Evolutionary conservation across 164 flowering plant genomes (phyloP), one percentile per base, ranked within the genome.

Genomic region (Houttuynia cordata): DNA sequence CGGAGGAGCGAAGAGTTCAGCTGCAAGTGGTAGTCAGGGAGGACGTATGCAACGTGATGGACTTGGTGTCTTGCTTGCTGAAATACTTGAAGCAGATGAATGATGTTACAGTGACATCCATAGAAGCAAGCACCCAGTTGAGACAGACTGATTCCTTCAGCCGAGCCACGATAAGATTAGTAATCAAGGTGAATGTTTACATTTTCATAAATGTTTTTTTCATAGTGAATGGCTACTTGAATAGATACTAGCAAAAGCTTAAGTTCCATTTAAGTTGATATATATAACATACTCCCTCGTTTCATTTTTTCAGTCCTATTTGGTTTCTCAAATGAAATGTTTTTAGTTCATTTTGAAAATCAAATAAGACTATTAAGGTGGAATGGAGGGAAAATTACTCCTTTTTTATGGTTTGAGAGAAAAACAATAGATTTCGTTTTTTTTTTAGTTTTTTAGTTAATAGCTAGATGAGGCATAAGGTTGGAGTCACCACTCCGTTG

Each of bases 51-150:
- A 45, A 69, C 12, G 24, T 70, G 34, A 21, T 57, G 39, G 78
- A 81, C 71, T 56, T 86, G 67, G 51, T 72, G 20, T 73, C 77
- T 42, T 51, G 70, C 7, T 14, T 86, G 12, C 61, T 86, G 17
- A 85, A 82, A 53, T 84, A 81, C 66, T 62, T 91, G 69, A 88
- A 72, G 54, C 71, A 57, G 51, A 65, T 65, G 53, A 53, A 63
- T 13, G 64, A 76, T 71, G 73, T 62, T n/a, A 77, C 65, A 61
- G 39, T 90, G 63, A 24, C 74, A 49, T 80, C 78, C 59, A 53
- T 87, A 59, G 76, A 85, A 56, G 84, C 83, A 24, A 65, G 65
- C 23, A 70, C 77, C 20, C 64, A 19, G 19, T 19, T 56, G 34
- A 56, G 56, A 39, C 70, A 68, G 56, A 18, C 76, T 15, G 50